phyloP scores from a whole-genome alignment of 306 rosid species.

The Sophora flavescens region DNA sequence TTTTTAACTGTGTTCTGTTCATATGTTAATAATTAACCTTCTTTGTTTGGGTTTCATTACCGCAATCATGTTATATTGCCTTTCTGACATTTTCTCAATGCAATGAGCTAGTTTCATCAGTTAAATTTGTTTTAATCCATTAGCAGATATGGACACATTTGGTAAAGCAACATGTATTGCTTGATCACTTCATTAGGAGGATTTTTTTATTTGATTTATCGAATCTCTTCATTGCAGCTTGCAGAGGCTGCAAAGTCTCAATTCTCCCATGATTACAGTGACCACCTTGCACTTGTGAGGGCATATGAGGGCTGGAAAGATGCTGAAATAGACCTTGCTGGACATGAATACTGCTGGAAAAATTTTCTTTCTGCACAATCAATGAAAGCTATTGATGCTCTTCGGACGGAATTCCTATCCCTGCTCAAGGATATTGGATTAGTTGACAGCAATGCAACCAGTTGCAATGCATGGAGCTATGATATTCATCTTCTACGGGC shows the following conservation, averaged over 20 bases:
- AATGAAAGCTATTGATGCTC: conserved; percentile 94
- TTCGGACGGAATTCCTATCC: conserved; percentile 77
- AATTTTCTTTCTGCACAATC: conserved; percentile 88
- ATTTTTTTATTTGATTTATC: conserved; percentile 42
- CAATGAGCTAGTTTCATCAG: neutral
- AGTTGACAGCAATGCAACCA: conserved; percentile 67
- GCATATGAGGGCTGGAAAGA: conserved; percentile 92
- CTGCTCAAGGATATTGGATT: conserved; percentile 80
- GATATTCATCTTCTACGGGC: conserved; percentile 80
- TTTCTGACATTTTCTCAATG: neutral
- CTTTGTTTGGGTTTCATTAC: neutral
- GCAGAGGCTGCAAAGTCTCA: conserved; percentile 94
- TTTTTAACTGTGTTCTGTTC: neutral
- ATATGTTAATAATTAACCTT: neutral
- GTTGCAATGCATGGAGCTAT: conserved; percentile 70
- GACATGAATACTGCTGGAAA: conserved; percentile 94
- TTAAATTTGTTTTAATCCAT: neutral
- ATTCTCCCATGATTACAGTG: conserved; percentile 80
- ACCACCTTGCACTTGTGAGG: conserved; percentile 89
- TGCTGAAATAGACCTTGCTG: conserved; percentile 80
- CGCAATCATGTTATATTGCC: neutral
- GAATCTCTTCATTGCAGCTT: conserved; percentile 64
- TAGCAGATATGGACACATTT: conserved; percentile 1
- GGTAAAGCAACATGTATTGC: neutral
- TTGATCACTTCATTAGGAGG: conserved; percentile 32